Evolutionary conservation across 2,329 filamentous ascomycete genomes (phyloP), one percentile per base, ranked within the genome.

Genomic region (Elsinoe ampelina): DNA sequence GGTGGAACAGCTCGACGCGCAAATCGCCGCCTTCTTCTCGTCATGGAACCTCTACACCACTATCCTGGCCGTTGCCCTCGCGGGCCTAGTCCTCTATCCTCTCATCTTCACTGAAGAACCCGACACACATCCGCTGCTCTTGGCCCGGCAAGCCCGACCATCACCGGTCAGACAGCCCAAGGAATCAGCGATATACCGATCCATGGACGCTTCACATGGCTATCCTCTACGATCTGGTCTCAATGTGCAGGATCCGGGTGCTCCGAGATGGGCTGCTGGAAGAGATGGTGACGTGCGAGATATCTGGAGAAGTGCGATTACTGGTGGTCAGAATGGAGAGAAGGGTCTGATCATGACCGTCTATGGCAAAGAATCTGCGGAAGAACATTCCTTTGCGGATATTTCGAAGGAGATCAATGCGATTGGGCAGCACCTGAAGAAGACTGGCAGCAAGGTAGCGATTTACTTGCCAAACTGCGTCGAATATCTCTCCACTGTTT

Each of bases 401-500:
- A 72, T 96, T 51, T 92, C 86, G 6, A 84, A 85, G 62, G 86
- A 95, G 68, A 95, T 97, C 70, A 91, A 88, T 70, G 79, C 93
- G 26, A 83, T 97, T 65, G 93, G 93, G 61, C 81, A 82, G 65
- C 82, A 91, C 63, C 76, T 87, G 58, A 81, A 87, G 64, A 81
- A 86, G 61, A 82, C 84, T 57, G 83, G 82, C 36, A 86, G 83
- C 68, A 85, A 83, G 51, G 87, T 97, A 32, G 93, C 90, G 60
- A 80, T 97, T 61, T 95, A 95, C 70, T 79, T 97, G 57, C 89
- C 91, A 42, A 96, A 98, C 76, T 95, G 90, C 47, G 78, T 95
- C 65, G 93, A 98, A 72, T 83, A 95, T 60, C 75, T 98, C 51
- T 80, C 82, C 34, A 79, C 86, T 6, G 75, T 97, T 17, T 95